phyloP scores from a whole-genome alignment of 768 basidiomycete genomes.

The Hericium coralloides region DNA sequence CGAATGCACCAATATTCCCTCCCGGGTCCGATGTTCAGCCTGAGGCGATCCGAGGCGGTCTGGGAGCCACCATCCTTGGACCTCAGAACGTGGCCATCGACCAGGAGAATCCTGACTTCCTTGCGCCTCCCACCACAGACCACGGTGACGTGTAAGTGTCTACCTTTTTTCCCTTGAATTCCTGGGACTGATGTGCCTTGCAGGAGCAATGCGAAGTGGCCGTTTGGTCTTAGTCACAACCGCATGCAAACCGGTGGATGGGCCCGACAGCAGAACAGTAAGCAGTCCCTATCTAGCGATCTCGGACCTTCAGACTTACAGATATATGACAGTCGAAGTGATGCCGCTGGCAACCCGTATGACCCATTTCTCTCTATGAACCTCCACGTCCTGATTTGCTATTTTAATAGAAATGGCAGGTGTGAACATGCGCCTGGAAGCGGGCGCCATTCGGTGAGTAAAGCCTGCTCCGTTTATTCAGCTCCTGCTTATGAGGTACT shows the following conservation, averaged over 20 bases:
- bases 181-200: background rate
- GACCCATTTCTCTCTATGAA: background rate
- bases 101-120: conserved; percentile 43
- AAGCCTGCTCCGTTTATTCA: background rate
- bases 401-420: conserved; percentile 18
- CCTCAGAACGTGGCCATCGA: conserved; percentile 50
- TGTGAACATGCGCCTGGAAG: conserved; percentile 24
- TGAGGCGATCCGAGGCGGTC: conserved; percentile 34
- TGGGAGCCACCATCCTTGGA: conserved; percentile 43
- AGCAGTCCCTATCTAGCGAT: conserved; percentile 3
- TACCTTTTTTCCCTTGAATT: background rate
- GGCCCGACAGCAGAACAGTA: conserved; percentile 48
- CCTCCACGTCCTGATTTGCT: background rate
- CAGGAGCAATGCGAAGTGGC: conserved; percentile 47
- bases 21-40: conserved; percentile 17
- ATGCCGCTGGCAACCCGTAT: conserved; percentile 44
- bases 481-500: background rate
- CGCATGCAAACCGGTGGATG: conserved; percentile 51
- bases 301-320: background rate
- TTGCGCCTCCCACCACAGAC: conserved; percentile 60
- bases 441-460: conserved; percentile 22
- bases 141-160: conserved; percentile 35
- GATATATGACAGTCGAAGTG: conserved; percentile 24
- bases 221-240: conserved; percentile 45
- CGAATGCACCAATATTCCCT: conserved; percentile 18